phyloP scores from a whole-genome alignment of 1,284 basidiomycete genomes.

The Trichosporon ovoides region DNA sequence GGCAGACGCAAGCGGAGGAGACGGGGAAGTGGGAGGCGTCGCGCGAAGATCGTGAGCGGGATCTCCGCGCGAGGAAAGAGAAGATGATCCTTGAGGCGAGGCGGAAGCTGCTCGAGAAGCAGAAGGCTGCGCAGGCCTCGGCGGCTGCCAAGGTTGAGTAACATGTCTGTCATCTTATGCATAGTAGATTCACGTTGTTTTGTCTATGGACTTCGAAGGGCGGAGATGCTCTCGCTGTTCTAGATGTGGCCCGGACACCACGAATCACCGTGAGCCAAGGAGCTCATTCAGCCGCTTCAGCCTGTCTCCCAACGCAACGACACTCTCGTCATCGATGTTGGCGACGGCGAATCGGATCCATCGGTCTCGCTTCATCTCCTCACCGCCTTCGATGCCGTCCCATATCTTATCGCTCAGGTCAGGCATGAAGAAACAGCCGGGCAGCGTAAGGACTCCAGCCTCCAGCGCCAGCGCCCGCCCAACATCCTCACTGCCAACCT shows the following conservation, averaged over 20 bases:
- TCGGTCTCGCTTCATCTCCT: conserved; percentile 30
- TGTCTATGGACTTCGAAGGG: neutral
- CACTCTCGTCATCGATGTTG: conserved; percentile 65
- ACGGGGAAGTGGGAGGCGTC: conserved; percentile 40
- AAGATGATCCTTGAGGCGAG: conserved; percentile 45
- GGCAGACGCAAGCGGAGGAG: conserved; percentile 6
- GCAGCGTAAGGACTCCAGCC: conserved; percentile 63
- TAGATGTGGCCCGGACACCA: neutral
- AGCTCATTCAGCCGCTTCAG: conserved; percentile 52
- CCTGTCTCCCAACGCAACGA: conserved; percentile 58
- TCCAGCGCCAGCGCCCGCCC: conserved; percentile 59
- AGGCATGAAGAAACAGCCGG: conserved; percentile 63
- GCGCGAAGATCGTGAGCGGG: conserved; percentile 39
- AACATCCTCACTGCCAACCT: conserved; percentile 53
- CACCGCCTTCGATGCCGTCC: conserved; percentile 29
- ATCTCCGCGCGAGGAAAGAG: conserved; percentile 42
- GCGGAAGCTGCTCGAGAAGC: conserved; percentile 39
- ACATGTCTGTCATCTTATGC: conserved; percentile 6
- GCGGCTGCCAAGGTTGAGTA: conserved; percentile 17
- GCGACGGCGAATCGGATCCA: conserved; percentile 62
- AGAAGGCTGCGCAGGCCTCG: conserved; percentile 21
- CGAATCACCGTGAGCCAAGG: neutral
- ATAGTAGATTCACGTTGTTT: conserved; percentile 2
- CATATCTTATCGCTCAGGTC: conserved; percentile 32
- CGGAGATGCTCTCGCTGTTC: too few species aligned